Evolutionary conservation across 2,329 filamentous ascomycete species (phyloP), one percentile per base, ranked within the genome.

Genomic region (Trichophyton mentagrophytes): DNA sequence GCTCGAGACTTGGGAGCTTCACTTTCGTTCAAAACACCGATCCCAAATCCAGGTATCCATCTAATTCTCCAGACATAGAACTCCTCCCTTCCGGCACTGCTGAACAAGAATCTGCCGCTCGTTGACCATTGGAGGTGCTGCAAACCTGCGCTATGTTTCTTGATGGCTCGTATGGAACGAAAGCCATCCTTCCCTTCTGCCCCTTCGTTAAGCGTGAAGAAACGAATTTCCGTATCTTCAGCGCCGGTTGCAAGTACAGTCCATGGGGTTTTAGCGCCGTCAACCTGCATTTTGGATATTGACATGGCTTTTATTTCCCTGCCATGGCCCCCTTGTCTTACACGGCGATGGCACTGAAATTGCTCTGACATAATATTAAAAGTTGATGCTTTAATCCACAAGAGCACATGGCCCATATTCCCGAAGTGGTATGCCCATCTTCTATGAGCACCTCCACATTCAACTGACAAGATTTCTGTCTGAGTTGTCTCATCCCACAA

Each of bases 21-120:
- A 1, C 77, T 77, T 64, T 82, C 77, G 64, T 81, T 79, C 0
- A 81, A 73, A 0, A 81, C 74, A 0, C 82, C 80, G 8, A 83
- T 67, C 2, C 75, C 77, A 61, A 82, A 73, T 1, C 78, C 76
- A 27, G 84, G 78, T 5, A 88, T 70, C 9, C 69, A 68, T 55
- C 77, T 77, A 38, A 92, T 72, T 46, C 82, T 80, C 92, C 93
- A 99, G 9, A 91, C 81, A 67, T 86, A 92, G 64, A 97, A 87
- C 72, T 99, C 92, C 71, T 96, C 92, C 63, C 85, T 86, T 0
- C 91, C 93, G 4, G 84, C 90, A 67, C 89, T 91, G 65, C 89
- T 96, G 70, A 97, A 88, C 1, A 99, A 81, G 66, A 86, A 87
- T 0, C 77, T 72, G 1, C 86, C 82, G 55, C 82, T 80, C 0